Base-by-base conservation (phyloP, 2,329 filamentous ascomycete genomes). In the Dichotomopilus funicola region DNA sequence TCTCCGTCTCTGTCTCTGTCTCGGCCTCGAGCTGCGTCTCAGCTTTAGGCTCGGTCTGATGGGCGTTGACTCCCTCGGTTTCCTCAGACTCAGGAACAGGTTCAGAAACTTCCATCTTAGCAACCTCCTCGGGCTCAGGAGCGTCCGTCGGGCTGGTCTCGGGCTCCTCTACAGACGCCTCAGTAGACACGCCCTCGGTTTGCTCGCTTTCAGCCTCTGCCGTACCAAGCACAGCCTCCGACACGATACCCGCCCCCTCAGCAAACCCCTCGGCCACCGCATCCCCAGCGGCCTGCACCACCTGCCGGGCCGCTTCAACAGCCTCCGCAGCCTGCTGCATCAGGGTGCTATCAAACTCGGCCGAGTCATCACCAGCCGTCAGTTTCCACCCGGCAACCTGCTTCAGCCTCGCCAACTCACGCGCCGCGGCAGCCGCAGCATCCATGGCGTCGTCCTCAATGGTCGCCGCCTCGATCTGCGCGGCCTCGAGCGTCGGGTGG, bases 311-410 rank as follows among this genome's bases (percentile, higher is more conserved):
- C 2, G 57, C 58, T 45, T 65, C 59, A 9, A 53, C 64, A 11
- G 59, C 63, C 36, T 66, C 68, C 5, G 66, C 70, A 7, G 65
- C 73, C 44, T 79, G 77, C 50, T 83, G 80, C 64, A 87, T 80
- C 12, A 74, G 74, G 50, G 85, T 85, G 46, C 81, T 83, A 48
- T 87, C 85, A 65, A 95, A 97, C 67, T 95, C 85, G 51, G 94
- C 85, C 10, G 82, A 86, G 2, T 79, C 74, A 68, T 97, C 92
- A 38, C 78, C 74, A 6, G 88, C 85, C 40, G 79, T 77, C 42
- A 96, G 81, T 74, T 97, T 97, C 86, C 87, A 95, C 57, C 79
- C 79, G 6, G 87, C 88, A 56, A 94, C 87, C 61, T 91, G 84
- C 78, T 94, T 96, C 36, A 99, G 76, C 43, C 86, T 80, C 37